Base-by-base conservation (phyloP, 768 basidiomycete genomes). In the Trametopsis cervina region DNA sequence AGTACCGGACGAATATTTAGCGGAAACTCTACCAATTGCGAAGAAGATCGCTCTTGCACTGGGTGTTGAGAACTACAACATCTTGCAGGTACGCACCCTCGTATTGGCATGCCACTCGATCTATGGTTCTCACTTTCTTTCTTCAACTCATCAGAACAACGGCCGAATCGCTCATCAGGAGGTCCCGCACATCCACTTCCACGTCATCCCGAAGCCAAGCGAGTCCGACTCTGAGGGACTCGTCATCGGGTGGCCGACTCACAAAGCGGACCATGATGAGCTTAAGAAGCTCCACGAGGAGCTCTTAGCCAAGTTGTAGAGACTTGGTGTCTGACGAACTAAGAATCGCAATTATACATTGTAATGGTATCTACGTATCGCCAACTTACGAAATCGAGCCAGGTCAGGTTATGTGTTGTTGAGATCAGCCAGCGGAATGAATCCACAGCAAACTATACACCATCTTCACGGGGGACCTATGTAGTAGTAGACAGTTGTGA, bases 141-240 rank as follows among this genome's bases (percentile, higher is more conserved):
- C 42, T 22, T 23, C 13, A 39, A 3, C 29, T 10, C n/a, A 10
- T 12, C 54, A 83, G 81, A 87, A 86, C 69, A 87, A 87, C 57
- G 84, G 85, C 3, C 63, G 69, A 35, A 66, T 75, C 54, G 78
- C 78, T 4, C 79, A 80, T 54, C 67, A 68, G 52, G 65, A 63
- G 20, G 90, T 95, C 22, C 77, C 82, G 46, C 92, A 95, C 57
- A 90, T 92, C 12, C 91, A 95, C 63, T 92, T 92, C 69, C 92
- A 97, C 59, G 75, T 97, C 56, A 94, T 97, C 52, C 93, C 94
- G 2, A 97, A 96, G 63, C 90, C 88, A 0, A 61, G 66, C n/a
- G 73, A 60, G 2, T 66, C 68, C 4, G 76, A 81, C 39, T 61
- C 75, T 4, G 81, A 86, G 55, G 95, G 95, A 3, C 74, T 99